Evolutionary conservation across 164 flowering plant genomes (phyloP), one percentile per base, ranked within the genome.

Genomic region (Vitis labrusca): DNA sequence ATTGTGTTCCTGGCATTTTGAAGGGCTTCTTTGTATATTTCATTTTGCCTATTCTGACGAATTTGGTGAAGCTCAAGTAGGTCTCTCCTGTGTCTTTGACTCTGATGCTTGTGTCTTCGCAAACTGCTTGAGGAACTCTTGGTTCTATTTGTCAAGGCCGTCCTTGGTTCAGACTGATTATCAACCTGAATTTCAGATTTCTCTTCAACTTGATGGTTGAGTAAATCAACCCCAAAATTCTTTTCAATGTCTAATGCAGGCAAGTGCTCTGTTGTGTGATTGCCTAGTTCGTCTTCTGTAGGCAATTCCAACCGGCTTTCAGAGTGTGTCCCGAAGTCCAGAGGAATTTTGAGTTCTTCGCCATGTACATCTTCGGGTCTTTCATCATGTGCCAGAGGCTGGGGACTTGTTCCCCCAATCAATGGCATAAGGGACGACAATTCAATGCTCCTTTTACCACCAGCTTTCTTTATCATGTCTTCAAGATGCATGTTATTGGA

Each of bases 1-100:
- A 80, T 71, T 1, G 83, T 80, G 72, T 74, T 73, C n/a, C 80
- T 64, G 0, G 74, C 74, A 57, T 76, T 74, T 30, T 67, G 76
- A 2, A 80, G 51, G 0, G 71, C 78, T 37, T 77, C 80, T 3
- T 3, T 16, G 29, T 80, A 50, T 11, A 73, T 47, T 54, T 71
- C 49, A 1, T 13, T 32, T 44, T 59, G 54, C 69, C 68, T 17
- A 19, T 19, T 19, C 23, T 19, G 23, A 19, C 23, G 23, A 19
- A 19, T 19, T 19, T 19, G 9, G 16, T 64, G 5, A 17, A 51
- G 14, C 19, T 50, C 16, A 19, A 17, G 27, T 23, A 23, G 27
- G 27, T 23, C 27, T 23, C 27, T 23, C 27, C 27, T 23, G 27
- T 23, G 27, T 23, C 27, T 23, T 23, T 23, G 27, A 23, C 27